A percentile compares a stretch with the other conserved stretches of the same genome.
Evolutionary conservation across 441 rosid species (phyloP).

Genomic region (Jatropha podagrica): DNA sequence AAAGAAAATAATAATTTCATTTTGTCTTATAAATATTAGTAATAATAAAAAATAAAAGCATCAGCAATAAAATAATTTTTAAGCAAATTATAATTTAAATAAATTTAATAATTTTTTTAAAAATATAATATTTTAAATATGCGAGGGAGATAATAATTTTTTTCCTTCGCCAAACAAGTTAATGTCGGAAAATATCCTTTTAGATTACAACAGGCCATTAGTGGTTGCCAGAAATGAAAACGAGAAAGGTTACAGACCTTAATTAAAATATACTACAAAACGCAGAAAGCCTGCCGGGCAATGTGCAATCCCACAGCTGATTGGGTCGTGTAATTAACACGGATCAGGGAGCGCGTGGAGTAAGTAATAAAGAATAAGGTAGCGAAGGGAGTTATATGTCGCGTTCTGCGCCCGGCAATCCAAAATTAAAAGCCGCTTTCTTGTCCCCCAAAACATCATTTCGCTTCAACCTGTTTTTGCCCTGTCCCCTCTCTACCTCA

Average conservation of each 20-base stretch:
- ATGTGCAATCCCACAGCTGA: neutral
- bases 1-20: too few relatives aligned
- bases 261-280: neutral
- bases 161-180: too few relatives aligned
- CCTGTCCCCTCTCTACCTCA: constrained; percentile 35
- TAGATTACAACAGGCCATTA: neutral
- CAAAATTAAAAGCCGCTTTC: constrained; percentile 55
- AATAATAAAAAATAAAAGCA: too few relatives aligned
- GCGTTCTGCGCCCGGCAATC: constrained; percentile 42
- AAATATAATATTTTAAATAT: too few relatives aligned
- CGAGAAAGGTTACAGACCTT: neutral
- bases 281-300: neutral
- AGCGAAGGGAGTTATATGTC: constrained; percentile 36
- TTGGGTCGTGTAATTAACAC: neutral
- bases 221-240: neutral
- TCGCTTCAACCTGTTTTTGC: constrained; percentile 39
- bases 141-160: too few relatives aligned
- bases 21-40: too few relatives aligned
- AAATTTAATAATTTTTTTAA: too few relatives aligned
- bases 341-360: neutral
- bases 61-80: too few relatives aligned
- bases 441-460: constrained; percentile 47
- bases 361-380: neutral
- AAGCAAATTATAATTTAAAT: too few relatives aligned
- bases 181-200: too few relatives aligned